Conservation (phyloP, 2,329 filamentous ascomycete genomes). For the Pezizomycotina sp. region DNA sequence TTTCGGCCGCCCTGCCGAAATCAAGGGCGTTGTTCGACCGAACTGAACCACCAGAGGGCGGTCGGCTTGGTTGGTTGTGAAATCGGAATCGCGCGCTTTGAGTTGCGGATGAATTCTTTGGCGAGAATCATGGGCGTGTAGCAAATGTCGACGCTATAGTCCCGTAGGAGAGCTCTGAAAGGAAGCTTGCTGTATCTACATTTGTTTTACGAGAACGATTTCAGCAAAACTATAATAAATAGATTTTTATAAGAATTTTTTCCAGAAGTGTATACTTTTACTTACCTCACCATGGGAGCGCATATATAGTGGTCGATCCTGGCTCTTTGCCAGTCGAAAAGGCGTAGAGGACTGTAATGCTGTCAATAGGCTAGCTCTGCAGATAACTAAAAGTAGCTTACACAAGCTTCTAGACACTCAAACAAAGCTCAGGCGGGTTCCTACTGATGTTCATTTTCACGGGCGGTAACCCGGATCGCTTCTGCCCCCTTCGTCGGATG, state of each 20-base stretch:
- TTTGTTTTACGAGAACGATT: neutral
- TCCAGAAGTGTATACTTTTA: constrained; percentile 2
- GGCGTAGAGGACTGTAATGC: constrained; percentile 37
- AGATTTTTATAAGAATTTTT: neutral
- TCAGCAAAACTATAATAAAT: constrained; percentile 1
- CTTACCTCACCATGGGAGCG: constrained; percentile 54
- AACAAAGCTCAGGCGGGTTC: neutral
- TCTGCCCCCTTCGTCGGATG: constrained; percentile 6
- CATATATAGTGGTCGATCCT: constrained; percentile 40
- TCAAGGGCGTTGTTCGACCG: constrained; percentile 45
- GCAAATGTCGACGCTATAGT: constrained; percentile 48
- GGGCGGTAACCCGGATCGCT: constrained; percentile 6
- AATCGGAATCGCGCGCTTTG: constrained; percentile 44
- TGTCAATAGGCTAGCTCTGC: neutral
- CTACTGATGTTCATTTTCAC: constrained; percentile 10
- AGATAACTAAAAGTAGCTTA: constrained; percentile 1
- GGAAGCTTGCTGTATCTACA: constrained; percentile 38
- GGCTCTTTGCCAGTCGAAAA: constrained; percentile 41
- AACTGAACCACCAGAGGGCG: constrained; percentile 52
- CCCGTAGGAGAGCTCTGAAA: constrained; percentile 49
- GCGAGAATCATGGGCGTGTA: constrained; percentile 59
- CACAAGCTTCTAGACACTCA: constrained; percentile 1
- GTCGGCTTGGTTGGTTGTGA: constrained; percentile 40
- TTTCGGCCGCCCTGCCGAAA: constrained; percentile 43
- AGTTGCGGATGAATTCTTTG: constrained; percentile 51